Evolutionary conservation across 108 stramenopile species (phyloP).

Genomic region (Schizochytrium sp.): DNA sequence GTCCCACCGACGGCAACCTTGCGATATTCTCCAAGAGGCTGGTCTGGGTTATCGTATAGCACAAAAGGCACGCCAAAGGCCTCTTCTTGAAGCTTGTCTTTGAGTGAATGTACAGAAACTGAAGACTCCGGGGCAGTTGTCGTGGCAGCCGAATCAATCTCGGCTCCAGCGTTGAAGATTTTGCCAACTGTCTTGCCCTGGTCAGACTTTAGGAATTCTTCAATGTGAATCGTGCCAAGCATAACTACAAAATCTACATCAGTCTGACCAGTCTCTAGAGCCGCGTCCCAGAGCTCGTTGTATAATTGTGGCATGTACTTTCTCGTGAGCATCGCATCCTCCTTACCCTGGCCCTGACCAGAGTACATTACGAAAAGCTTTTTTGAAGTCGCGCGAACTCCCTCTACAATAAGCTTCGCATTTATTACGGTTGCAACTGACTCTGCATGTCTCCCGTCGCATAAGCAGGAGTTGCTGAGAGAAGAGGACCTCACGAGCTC

Average conservation of each 20-base stretch:
- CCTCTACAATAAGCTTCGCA: conserved; percentile 18
- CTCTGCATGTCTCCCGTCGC: not conserved
- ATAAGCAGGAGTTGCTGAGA: not conserved
- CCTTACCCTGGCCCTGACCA: conserved; percentile 9
- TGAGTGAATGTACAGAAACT: not conserved
- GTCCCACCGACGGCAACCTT: conserved; percentile 62
- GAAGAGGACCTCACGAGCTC: conserved; percentile 28
- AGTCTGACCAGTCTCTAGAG: conserved; percentile 28
- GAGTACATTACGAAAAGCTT: conserved; percentile 54
- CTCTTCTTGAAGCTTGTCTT: conserved; percentile 45
- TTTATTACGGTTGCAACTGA: conserved; percentile 25
- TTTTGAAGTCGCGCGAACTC: not conserved
- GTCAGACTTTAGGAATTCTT: not conserved
- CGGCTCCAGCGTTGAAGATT: not conserved
- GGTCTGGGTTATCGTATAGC: conserved; percentile 27
- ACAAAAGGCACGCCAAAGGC: conserved; percentile 47
- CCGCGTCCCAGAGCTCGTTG: conserved; percentile 61
- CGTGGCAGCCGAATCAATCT: conserved; percentile 15
- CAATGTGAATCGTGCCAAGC: not conserved
- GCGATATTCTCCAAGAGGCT: not conserved
- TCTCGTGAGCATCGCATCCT: not conserved
- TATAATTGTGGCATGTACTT: conserved; percentile 8
- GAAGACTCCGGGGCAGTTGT: not conserved
- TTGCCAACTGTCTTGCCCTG: not conserved
- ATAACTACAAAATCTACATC: conserved; percentile 4